Conservation (phyloP, 257 asterid species). For the Dorcoceras hygrometricum region DNA sequence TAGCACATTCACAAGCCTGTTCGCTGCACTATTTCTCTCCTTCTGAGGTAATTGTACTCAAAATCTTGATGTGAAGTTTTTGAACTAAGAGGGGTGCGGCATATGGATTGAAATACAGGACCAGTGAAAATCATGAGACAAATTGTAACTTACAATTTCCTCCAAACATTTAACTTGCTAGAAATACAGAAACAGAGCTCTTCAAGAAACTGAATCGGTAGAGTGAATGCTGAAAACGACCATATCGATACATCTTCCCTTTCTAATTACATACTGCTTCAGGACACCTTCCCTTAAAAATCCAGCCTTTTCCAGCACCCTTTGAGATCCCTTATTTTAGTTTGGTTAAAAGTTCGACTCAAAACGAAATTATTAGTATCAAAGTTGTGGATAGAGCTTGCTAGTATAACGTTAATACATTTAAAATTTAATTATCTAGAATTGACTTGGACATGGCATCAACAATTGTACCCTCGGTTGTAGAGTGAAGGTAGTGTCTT, state of each 20-base stretch:
- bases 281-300: constrained; percentile 44
- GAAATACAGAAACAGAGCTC: neutral
- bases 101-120: neutral
- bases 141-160: neutral
- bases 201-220: constrained; percentile 2
- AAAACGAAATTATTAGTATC: neutral
- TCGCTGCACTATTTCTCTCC: too few species aligned
- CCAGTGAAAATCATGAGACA: neutral
- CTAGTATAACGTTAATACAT: too few species aligned
- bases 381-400: neutral
- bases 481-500: too few species aligned
- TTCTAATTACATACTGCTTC: constrained; percentile 24
- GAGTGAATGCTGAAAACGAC: constrained; percentile 39
- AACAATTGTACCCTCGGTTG: too few species aligned
- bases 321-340: constrained; percentile 40
- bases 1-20: constrained; percentile 61
- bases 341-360: too few species aligned
- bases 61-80: too few species aligned
- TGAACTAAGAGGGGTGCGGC: neutral
- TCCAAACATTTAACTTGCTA: neutral
- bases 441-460: too few species aligned
- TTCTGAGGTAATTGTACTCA: too few species aligned
- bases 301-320: constrained; percentile 51
- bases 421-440: too few species aligned
- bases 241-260: constrained; percentile 33